phyloP scores from a whole-genome alignment of 108 stramenopile species.

The Skeletonema costatum region DNA sequence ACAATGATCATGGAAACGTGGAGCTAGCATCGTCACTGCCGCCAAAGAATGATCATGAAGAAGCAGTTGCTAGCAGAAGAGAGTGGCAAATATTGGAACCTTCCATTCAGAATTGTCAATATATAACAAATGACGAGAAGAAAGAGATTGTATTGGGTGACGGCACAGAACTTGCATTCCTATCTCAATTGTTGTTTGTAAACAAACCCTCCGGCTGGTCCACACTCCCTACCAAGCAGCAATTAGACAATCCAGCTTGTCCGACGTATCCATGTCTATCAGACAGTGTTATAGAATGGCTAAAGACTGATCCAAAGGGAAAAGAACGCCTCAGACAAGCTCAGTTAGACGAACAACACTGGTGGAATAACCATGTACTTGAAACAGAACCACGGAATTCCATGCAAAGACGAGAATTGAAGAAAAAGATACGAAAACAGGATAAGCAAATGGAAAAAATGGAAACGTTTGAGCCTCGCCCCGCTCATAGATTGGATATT shows the following conservation, averaged over 20 bases:
- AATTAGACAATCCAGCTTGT: constrained; percentile 12
- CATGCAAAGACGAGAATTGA: constrained; percentile 7
- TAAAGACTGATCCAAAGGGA: constrained; percentile 21
- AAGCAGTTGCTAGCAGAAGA: neutral
- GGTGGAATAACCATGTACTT: constrained; percentile 20
- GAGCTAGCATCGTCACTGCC: neutral
- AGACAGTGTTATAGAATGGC: constrained; percentile 23
- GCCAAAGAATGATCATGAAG: neutral
- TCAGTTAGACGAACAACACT: constrained; percentile 17
- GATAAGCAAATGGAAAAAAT: constrained; percentile 7
- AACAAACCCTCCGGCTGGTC: constrained; percentile 43
- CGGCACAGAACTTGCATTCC: constrained; percentile 18
- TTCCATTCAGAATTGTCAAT: neutral
- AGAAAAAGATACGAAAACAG: constrained; percentile 12
- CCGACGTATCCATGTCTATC: constrained; percentile 32
- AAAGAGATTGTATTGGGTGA: neutral
- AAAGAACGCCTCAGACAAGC: constrained; percentile 14
- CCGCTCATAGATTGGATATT: constrained; percentile 71
- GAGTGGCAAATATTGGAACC: neutral
- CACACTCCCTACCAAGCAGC: constrained; percentile 37
- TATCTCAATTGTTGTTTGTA: constrained; percentile 38
- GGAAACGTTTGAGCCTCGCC: constrained; percentile 40
- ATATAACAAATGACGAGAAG: neutral
- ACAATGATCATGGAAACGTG: neutral
- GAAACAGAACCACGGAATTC: neutral